Conservation (phyloP, 495 filamentous ascomycete genomes). For the Penicillium maclennaniae region DNA sequence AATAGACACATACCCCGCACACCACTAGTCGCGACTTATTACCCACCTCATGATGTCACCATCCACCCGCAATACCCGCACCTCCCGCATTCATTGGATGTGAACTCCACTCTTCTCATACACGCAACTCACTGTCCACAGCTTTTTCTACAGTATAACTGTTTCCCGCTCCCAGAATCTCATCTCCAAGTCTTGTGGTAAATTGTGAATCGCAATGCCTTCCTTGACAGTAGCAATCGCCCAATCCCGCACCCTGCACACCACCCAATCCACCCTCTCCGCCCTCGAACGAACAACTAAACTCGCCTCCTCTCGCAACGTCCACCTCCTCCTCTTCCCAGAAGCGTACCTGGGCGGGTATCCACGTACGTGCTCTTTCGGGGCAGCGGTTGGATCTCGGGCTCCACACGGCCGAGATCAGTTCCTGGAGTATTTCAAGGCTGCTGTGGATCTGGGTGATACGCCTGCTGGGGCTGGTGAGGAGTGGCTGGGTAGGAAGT, state of each 20-base stretch:
- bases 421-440: slow-evolving; percentile 73
- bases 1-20: not conserved
- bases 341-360: slow-evolving; percentile 92
- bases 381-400: slow-evolving; percentile 64
- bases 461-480: slow-evolving; percentile 67
- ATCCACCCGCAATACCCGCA: not conserved
- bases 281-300: slow-evolving; percentile 57
- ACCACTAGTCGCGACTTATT: not conserved
- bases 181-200: not conserved
- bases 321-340: slow-evolving; percentile 79
- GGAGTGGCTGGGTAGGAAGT: slow-evolving; percentile 60
- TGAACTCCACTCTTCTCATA: not conserved
- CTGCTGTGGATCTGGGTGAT: slow-evolving; percentile 79
- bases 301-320: slow-evolving; percentile 37
- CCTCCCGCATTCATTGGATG: not conserved
- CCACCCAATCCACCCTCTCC: slow-evolving; percentile 59
- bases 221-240: slow-evolving; percentile 1
- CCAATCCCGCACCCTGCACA: slow-evolving; percentile 54
- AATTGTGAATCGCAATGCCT: not conserved
- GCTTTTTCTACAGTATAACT: not conserved
- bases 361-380: slow-evolving; percentile 73
- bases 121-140: not conserved
- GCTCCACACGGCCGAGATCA: slow-evolving; percentile 68
- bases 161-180: no score
- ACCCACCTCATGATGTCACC: not conserved